Evolutionary conservation across 257 asterid species (phyloP).

Genomic region (Capsicum rhomboideum): DNA sequence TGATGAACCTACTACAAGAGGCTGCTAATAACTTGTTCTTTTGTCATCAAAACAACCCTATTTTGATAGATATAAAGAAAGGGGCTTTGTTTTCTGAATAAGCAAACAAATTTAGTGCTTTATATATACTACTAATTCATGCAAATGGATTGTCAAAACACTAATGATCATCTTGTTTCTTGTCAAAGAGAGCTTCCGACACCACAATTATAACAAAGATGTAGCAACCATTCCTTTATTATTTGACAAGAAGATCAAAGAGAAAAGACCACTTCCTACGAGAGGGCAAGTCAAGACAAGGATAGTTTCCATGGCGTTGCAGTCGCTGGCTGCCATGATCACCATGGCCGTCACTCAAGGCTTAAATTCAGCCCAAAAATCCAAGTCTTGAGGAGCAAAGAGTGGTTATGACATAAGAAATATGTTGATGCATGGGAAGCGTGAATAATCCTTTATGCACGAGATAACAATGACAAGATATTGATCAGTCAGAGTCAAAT

Average conservation of each 20-base stretch:
- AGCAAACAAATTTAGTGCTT: neutral
- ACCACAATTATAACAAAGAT: neutral
- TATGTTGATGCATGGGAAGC: neutral
- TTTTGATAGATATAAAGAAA: neutral
- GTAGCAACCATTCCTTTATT: conserved; percentile 6
- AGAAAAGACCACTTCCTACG: conserved; percentile 23
- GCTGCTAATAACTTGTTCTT: conserved; percentile 2
- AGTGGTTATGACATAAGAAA: neutral
- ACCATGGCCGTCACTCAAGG: conserved; percentile 15
- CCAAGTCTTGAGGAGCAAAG: neutral
- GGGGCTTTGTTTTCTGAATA: neutral
- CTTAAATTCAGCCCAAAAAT: conserved; percentile 22
- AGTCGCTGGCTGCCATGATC: conserved; percentile 28
- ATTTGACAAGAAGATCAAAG: conserved; percentile 11
- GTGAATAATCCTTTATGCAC: neutral
- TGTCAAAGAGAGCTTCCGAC: neutral
- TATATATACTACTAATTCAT: neutral
- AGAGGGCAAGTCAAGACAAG: conserved; percentile 52
- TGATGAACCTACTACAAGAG: conserved; percentile 7
- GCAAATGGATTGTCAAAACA: neutral
- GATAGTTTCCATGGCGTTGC: conserved; percentile 52
- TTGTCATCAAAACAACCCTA: conserved; percentile 6
- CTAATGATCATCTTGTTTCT: neutral
- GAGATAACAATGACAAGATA: neutral
- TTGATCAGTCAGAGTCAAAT: neutral